Percentiles rank a stretch among this genome's conserved stretches.
phyloP scores from a whole-genome alignment of 768 basidiomycete genomes.

The Melanogaster broomeanus region DNA sequence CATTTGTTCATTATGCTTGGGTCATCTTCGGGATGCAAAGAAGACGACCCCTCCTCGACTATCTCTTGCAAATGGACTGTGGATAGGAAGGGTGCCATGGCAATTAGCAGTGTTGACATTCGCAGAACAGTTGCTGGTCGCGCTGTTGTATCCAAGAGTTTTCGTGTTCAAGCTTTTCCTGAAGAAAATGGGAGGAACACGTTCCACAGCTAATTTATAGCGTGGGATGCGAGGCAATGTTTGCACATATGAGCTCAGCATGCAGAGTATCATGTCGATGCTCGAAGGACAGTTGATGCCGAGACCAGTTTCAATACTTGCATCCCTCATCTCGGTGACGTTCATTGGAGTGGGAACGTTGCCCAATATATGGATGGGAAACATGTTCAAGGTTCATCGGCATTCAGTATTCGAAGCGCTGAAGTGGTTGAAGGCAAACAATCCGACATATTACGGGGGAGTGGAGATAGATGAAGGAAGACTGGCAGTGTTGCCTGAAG shows the following conservation, averaged over 20 bases:
- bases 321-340: slow-evolving; percentile 35
- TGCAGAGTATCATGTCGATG: slow-evolving; percentile 31
- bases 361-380: slow-evolving; percentile 28
- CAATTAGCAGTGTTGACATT: too few species aligned
- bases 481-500: slow-evolving; percentile 29
- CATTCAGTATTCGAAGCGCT: slow-evolving; percentile 31
- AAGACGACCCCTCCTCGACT: too few species aligned
- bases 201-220: too few species aligned
- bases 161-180: too few species aligned
- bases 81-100: too few species aligned
- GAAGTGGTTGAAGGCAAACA: slow-evolving; percentile 38
- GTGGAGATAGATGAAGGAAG: slow-evolving; percentile 23
- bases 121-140: too few species aligned
- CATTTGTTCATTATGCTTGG: too few species aligned
- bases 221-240: slow-evolving; percentile 39
- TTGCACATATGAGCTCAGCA: slow-evolving; percentile 30
- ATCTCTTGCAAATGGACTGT: too few species aligned
- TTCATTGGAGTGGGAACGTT: slow-evolving; percentile 34
- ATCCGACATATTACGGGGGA: slow-evolving; percentile 31
- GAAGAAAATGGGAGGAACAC: too few species aligned
- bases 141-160: too few species aligned
- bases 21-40: too few species aligned
- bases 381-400: slow-evolving; percentile 35
- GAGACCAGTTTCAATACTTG: slow-evolving; percentile 22
- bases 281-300: slow-evolving; percentile 38